Evolutionary conservation across 2,329 filamentous ascomycete genomes (phyloP).

Genomic region (Aphanocladium album): DNA sequence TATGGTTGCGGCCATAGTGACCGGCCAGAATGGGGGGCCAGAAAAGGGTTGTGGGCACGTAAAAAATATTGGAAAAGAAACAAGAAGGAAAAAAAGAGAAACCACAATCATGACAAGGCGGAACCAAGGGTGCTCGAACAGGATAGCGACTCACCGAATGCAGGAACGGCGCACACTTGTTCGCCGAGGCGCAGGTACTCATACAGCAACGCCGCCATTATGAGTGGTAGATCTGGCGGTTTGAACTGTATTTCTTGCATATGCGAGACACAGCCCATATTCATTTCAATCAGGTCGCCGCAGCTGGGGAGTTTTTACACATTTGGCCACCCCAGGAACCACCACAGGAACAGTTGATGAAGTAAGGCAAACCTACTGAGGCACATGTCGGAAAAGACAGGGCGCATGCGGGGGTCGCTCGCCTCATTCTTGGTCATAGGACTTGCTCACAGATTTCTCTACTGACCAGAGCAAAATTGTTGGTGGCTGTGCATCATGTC

Average conservation of each 20-base stretch:
- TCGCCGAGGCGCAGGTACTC: background rate
- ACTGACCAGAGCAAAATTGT: background rate
- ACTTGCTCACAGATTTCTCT: background rate
- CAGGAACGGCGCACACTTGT: background rate
- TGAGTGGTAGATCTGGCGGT: background rate
- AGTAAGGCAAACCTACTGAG: background rate
- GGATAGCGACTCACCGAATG: background rate
- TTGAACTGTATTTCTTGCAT: background rate
- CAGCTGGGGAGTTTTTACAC: background rate
- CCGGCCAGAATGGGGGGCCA: background rate
- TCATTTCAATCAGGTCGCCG: background rate
- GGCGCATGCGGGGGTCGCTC: slow-evolving; percentile 3
- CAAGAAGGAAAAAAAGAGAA: background rate
- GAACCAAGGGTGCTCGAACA: too few relatives aligned
- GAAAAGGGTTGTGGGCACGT: background rate
- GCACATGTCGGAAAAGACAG: background rate
- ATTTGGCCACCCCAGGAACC: background rate
- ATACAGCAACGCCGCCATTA: background rate
- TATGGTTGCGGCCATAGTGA: background rate
- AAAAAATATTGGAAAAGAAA: background rate
- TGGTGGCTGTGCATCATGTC: background rate
- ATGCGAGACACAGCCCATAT: background rate
- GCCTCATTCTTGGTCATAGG: background rate
- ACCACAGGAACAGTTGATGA: background rate
- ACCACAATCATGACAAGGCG: background rate